These are phyloP conservation scores for Tuber brumale DNA, from an alignment of 495 filamentous ascomycete species.

Conservation along the genomic window DNA sequence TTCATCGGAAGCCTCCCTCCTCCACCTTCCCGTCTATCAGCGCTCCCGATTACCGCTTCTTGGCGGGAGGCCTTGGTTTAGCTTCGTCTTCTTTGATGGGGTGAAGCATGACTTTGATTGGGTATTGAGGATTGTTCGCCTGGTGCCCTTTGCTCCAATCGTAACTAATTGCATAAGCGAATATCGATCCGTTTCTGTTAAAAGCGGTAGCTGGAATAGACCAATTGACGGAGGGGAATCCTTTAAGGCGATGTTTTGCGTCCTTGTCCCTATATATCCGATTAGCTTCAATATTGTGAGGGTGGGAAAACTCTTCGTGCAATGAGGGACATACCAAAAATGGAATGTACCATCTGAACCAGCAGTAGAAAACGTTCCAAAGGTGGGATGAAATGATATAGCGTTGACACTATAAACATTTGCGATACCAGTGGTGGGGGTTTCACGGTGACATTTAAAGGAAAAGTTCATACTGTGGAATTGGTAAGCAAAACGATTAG, in stretches of 20 bases:
- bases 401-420: conserved; percentile 86
- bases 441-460: conserved; percentile 90
- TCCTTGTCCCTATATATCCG: conserved; percentile 58
- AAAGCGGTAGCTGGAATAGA: conserved; percentile 74
- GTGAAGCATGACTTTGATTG: conserved; percentile 84
- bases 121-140: conserved; percentile 59
- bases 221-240: conserved; percentile 79
- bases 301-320: not conserved
- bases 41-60: conserved; percentile 24
- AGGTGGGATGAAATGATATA: conserved; percentile 74
- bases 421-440: conserved; percentile 53
- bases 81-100: conserved; percentile 71
- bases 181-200: conserved; percentile 68
- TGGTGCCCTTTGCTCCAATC: conserved; percentile 91
- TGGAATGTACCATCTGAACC: conserved; percentile 84
- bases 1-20: not conserved
- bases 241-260: conserved; percentile 79
- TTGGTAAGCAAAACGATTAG: not conserved
- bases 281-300: not conserved
- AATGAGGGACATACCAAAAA: conserved; percentile 53
- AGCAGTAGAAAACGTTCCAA: conserved; percentile 83
- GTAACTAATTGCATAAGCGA: conserved; percentile 87
- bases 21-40: not conserved
- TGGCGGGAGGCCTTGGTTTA: conserved; percentile 60
- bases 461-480: conserved; percentile 66